Evolutionary conservation across 1,284 basidiomycete genomes (phyloP), one percentile per base, ranked within the genome.

Genomic region (Rhodotorula sp.): DNA sequence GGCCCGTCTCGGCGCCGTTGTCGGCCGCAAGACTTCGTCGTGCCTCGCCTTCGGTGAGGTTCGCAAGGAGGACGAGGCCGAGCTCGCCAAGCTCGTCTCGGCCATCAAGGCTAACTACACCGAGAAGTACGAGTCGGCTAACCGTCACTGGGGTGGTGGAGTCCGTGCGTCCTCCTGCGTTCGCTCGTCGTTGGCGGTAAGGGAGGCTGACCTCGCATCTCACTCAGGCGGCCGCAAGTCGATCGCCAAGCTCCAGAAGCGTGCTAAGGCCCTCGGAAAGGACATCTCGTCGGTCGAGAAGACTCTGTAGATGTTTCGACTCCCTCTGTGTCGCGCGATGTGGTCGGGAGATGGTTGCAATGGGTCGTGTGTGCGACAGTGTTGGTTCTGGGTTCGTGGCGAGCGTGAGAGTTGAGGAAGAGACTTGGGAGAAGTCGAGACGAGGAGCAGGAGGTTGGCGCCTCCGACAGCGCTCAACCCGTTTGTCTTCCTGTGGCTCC

Each of bases 31-130:
- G 89, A 97, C 94, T 68, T 88, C 93, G 64, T 90, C 94, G 72
- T 90, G 96, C 72, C 66, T 71, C 66, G 66, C 66, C 61, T 83
- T 99, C 76, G 91, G 95, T 84, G 93, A 98, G 64, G 94, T 98
- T 79, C 89, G 88, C 83, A 90, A 89, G 80, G 95, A 97, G 84
- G 95, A 98, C 84, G 85, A 89, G 81, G 89, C 91, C 76, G 94
- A 98, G 78, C 90, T 98, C 65, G 89, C 92, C 67, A 95, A 90
- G 77, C 86, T 99, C 78, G 87, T 98, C 80, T 89, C 88, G 76
- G 94, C 94, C 74, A 89, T 92, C 79, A 98, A 98, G 86, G 91
- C 93, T 77, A 99, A 99, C 88, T 96, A 94, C 87, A 86, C 91
- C 77, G 95, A 98, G 84, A 97, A 98, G 85, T 91, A 92, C 82